Percentiles rank a stretch among this genome's conserved stretches.
phyloP scores from a whole-genome alignment of 73 alveolate species.

The Tetrahymena elliotti region DNA sequence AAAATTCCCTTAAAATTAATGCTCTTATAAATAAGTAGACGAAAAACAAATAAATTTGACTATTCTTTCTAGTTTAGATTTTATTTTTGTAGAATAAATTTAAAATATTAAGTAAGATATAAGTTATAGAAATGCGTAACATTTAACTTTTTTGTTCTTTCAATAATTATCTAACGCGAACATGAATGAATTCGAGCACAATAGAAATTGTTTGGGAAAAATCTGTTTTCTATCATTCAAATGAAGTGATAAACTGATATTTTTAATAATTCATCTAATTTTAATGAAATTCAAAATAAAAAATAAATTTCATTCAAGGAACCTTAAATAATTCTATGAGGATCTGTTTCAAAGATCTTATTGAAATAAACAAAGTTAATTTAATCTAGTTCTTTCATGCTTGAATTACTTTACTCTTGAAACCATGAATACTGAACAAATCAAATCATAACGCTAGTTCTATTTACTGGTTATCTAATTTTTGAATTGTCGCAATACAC shows the following conservation, averaged over 20 bases:
- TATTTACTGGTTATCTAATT: not conserved
- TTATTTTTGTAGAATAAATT: too few species aligned
- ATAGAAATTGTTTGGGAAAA: not conserved
- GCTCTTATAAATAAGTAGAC: too few species aligned
- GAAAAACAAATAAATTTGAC: too few species aligned
- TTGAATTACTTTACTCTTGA: not conserved
- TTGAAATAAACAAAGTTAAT: not conserved
- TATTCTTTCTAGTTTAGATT: too few species aligned
- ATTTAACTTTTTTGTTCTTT: too few species aligned
- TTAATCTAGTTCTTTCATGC: too few species aligned
- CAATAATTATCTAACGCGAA: not conserved
- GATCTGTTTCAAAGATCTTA: not conserved
- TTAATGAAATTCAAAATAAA: not conserved
- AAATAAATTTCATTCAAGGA: not conserved
- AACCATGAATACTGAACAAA: not conserved
- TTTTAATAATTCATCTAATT: too few species aligned
- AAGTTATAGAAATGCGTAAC: too few species aligned
- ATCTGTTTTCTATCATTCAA: not conserved
- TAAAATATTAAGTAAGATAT: too few species aligned
- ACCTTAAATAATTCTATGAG: not conserved
- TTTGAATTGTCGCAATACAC: not conserved
- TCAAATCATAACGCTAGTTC: not conserved
- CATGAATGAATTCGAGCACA: too few species aligned
- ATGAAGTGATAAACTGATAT: too few species aligned
- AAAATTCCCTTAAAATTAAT: too few species aligned